Evolutionary conservation across 331 rosid species (phyloP), one percentile per base, ranked within the genome.

Genomic region (Rosa hybrid): DNA sequence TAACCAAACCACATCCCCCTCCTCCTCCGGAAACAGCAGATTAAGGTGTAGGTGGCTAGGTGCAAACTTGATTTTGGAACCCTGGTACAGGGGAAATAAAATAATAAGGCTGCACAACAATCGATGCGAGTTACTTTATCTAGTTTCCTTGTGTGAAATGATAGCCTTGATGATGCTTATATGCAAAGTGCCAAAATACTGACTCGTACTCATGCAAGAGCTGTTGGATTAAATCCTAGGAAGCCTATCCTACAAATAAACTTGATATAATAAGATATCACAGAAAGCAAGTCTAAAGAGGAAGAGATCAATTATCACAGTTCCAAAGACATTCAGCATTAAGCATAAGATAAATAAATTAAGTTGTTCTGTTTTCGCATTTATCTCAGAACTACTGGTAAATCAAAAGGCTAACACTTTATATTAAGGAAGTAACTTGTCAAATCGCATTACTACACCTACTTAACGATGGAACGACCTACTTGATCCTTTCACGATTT

Each of bases 1-100:
- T 53, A 83, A 70, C 74, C 27, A 78, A 75, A 81, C 49, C 7
- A 16, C 78, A 72, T 77, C 8, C 59, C 59, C 51, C 54, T 64
- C 71, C 73, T 50, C 70, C 63, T 54, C 45, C 17, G 30, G 50
- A 70, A 54, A 75, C n/a, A 72, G 53, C 41, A 72, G 74, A 79
- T 50, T 38, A 7, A 56, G 54, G 7, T n/a, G 53, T 0, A 21
- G 75, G n/a, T n/a, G n/a, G n/a, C n/a, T 30, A 30, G 0, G 38
- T 34, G 38, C 49, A 8, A 45, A 45, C 49, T 44, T 44, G 46
- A 44, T 44, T 44, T 44, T 7, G 46, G 46, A 44, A 44, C 46
- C 46, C 46, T 44, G 9, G 8, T 44, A 44, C 46, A 6, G 46
- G 8, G 46, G 8, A 6, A 44, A 44, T 7, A 39, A 41, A 68